Evolutionary conservation across 1,284 basidiomycete genomes (phyloP).

Genomic region (Leccinum pallidistipes): DNA sequence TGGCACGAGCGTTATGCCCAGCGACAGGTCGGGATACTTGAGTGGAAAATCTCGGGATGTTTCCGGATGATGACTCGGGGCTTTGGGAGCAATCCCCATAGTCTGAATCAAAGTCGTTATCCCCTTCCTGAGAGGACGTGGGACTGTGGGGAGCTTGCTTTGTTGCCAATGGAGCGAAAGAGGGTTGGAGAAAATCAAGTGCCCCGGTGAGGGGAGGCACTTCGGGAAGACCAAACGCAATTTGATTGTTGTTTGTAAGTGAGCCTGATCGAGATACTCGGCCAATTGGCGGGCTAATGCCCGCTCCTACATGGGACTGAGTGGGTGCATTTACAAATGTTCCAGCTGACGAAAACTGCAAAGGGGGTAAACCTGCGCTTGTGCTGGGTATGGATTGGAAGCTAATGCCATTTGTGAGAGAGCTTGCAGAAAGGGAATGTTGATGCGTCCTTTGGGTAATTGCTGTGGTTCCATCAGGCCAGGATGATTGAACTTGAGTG

Average conservation of each 20-base stretch:
- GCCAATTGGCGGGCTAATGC: conserved; percentile 45
- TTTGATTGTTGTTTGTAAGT: conserved; percentile 48
- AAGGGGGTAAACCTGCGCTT: conserved; percentile 28
- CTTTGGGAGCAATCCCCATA: conserved; percentile 32
- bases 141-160: conserved; percentile 31
- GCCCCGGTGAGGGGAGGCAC: conserved; percentile 28
- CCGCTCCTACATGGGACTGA: conserved; percentile 22
- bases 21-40: conserved; percentile 28
- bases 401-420: conserved; percentile 33
- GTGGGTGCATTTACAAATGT: conserved; percentile 31
- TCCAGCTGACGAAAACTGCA: conserved; percentile 35
- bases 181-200: conserved; percentile 34
- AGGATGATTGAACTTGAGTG: conserved; percentile 25
- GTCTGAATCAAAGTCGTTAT: conserved; percentile 45
- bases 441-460: conserved; percentile 35
- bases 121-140: conserved; percentile 42
- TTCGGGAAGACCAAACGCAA: conserved; percentile 42
- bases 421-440: conserved; percentile 37
- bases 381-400: conserved; percentile 39
- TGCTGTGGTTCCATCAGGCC: conserved; percentile 29
- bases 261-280: conserved; percentile 67
- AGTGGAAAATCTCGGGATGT: conserved; percentile 21
- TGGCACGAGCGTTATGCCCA: conserved; percentile 22
- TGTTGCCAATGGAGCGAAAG: conserved; percentile 14
- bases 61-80: conserved; percentile 32